phyloP scores from a whole-genome alignment of 1,284 basidiomycete species.

The Mycosarcoma maydis region DNA sequence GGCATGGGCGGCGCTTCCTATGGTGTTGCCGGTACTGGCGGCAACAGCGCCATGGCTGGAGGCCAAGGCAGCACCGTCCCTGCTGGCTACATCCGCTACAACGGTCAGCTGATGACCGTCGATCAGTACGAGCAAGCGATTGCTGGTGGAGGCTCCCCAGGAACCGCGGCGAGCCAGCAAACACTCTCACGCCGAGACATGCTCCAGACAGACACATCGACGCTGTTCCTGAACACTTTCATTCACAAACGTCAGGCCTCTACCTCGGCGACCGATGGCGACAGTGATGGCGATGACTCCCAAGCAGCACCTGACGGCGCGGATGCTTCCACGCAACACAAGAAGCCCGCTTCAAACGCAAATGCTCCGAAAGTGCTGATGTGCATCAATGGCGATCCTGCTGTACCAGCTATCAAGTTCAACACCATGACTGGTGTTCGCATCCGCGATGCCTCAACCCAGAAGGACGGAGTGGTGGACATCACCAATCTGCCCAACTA shows the following conservation, averaged over 20 bases:
- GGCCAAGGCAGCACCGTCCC: conserved; percentile 1
- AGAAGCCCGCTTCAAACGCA: not conserved
- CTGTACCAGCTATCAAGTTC: conserved; percentile 34
- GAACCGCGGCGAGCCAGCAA: not conserved
- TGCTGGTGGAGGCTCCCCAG: not conserved
- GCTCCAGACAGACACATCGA: not conserved
- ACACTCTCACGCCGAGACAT: conserved; percentile 7
- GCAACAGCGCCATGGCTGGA: not conserved
- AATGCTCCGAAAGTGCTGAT: conserved; percentile 22
- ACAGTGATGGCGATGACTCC: no score
- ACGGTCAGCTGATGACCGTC: conserved; percentile 31
- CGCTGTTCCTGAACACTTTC: not conserved
- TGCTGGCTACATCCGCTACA: conserved; percentile 29
- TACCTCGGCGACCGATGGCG: no score
- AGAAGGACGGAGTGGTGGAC: conserved; percentile 19
- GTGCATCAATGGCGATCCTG: conserved; percentile 45
- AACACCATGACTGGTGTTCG: conserved; percentile 36
- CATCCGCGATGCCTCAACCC: conserved; percentile 19
- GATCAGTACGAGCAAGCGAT: conserved; percentile 26
- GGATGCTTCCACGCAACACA: not conserved
- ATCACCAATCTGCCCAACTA: conserved; percentile 41
- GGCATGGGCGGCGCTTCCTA: not conserved
- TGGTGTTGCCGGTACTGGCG: not conserved
- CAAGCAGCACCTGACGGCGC: not conserved
- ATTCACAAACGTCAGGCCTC: conserved; percentile 25